phyloP scores from a whole-genome alignment of 129 eudicot genomes.

The Helianthus annuus region HanXRQr2.0-SUNRISE NC_035440.2:57443843-57444342 shows the following conservation, averaged over 20 bases:
- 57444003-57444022: background rate
- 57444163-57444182: too few species aligned
- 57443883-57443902: conserved; percentile 16
- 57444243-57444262: background rate
- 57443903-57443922: conserved; percentile 14
- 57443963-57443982: conserved; percentile 20
- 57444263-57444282: background rate
- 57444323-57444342: background rate
- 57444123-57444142: too few species aligned
- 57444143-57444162: too few species aligned
- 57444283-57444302: background rate
- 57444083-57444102: too few species aligned
- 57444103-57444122: too few species aligned
- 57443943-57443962: background rate
- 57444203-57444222: too few species aligned
- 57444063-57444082: too few species aligned
- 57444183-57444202: too few species aligned
- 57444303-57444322: background rate
- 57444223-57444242: too few species aligned
- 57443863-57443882: conserved; percentile 14
- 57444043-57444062: too few species aligned
- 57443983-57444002: background rate
- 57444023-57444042: background rate
- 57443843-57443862: background rate
- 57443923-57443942: background rate